Evolutionary conservation across 805 yeast species (phyloP), one percentile per base, ranked within the genome.

Genomic region (Tetrapisispora nanseiensis): DNA sequence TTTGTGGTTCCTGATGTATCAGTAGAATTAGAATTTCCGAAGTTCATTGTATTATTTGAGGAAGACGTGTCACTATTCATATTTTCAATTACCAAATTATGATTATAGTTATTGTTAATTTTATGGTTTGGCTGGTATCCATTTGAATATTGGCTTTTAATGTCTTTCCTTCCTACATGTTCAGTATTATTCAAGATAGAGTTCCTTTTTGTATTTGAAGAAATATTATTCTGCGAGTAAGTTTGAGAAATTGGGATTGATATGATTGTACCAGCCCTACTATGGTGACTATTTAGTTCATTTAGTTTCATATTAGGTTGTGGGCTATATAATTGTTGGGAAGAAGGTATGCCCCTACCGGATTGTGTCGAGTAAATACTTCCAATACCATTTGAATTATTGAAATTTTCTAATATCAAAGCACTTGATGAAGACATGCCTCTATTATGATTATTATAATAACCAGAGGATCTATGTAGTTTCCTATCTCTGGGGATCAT

Each of bases 381-480:
- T 11, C 38, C 38, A 12, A 35, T 22, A 23, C 38, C 38, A 13
- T 24, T 23, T 6, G 29, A 10, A 26, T 35, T 35, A 12, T 35
- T 35, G 18, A 35, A 35, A 35, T 35, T 30, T 35, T 35, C 38
- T 18, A 35, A 35, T 24, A 35, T 35, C 13, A 24, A 11, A 4
- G 38, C 21, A 18, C 31, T 35, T 15, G 38, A 24, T 16, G 21
- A 8, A 11, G 38, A 35, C 3, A 30, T 22, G 12, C n/a, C 30
- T 16, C 38, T 23, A 26, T 6, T 16, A 9, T 35, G 30, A 3
- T 15, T 13, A 6, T 11, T 10, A 24, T 23, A 18, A 6, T 8
- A 15, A 16, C 6, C 19, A 4, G 21, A 15, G 7, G 13, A 2
- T 10, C 20, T 18, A 13, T 35, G 13, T 8, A 7, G 18, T 10